Conservation (phyloP, 1,284 basidiomycete species). For the Leccinum pallidistipes region DNA sequence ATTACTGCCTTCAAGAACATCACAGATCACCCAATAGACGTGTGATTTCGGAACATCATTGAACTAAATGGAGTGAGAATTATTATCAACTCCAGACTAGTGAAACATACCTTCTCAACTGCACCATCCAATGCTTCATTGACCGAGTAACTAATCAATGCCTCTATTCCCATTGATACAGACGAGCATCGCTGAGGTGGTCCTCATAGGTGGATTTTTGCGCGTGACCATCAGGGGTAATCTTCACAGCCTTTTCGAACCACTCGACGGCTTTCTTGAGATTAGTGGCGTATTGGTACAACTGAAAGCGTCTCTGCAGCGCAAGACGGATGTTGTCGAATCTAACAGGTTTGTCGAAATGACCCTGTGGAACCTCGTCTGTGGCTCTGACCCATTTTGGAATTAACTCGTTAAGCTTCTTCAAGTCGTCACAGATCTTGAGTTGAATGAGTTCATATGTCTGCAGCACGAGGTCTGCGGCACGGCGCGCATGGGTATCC, state of each 20-base stretch:
- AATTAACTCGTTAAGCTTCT: too few species aligned
- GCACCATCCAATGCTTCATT: not conserved
- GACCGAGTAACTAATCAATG: not conserved
- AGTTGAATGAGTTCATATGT: not conserved
- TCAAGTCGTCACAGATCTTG: not conserved
- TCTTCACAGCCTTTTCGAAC: not conserved
- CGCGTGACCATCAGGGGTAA: not conserved
- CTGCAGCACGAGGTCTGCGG: constrained; percentile 6
- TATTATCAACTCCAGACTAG: too few species aligned
- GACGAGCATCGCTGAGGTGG: not conserved
- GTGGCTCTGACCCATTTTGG: too few species aligned
- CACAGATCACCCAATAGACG: too few species aligned
- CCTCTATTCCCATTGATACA: not conserved
- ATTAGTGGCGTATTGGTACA: not conserved
- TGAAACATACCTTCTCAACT: too few species aligned
- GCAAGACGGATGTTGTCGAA: not conserved
- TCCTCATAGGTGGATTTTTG: not conserved
- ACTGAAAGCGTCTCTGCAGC: not conserved
- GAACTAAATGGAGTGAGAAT: too few species aligned
- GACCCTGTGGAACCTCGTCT: not conserved
- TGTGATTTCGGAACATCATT: too few species aligned
- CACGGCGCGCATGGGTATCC: constrained; percentile 1
- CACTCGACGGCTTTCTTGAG: not conserved
- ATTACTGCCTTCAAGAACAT: too few species aligned
- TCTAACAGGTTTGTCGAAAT: not conserved